Conservation (phyloP, 2,329 filamentous ascomycete species). For the Xylariales sp. region DNA sequence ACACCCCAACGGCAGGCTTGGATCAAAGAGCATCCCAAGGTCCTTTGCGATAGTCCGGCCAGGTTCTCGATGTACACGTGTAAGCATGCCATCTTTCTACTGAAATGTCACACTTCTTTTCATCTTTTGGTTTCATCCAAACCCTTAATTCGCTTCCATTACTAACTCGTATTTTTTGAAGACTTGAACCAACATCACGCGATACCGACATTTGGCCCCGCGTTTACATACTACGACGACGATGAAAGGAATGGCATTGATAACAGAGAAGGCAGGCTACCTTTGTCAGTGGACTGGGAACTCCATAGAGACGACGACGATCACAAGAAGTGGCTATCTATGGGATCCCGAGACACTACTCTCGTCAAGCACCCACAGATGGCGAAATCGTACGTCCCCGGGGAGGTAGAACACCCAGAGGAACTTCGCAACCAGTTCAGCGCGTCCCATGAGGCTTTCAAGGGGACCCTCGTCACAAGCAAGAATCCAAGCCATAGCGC, state of each 20-base stretch:
- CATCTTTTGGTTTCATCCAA: too few species aligned
- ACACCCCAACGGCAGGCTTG: background rate
- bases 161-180: background rate
- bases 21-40: background rate
- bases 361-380: too few species aligned
- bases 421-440: too few species aligned
- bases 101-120: too few species aligned
- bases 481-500: background rate
- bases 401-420: too few species aligned
- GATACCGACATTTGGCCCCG: background rate
- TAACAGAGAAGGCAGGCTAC: background rate
- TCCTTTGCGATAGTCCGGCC: conserved; percentile 4
- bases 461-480: too few species aligned
- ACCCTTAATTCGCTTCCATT: background rate
- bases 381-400: too few species aligned
- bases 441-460: too few species aligned
- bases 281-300: background rate
- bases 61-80: conserved; percentile 3
- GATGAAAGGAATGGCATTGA: background rate
- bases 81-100: background rate
- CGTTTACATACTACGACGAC: background rate
- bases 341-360: too few species aligned
- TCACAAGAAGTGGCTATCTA: too few species aligned
- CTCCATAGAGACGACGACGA: too few species aligned
- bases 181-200: background rate